These are phyloP conservation scores for Malassezia brasiliensis DNA, from an alignment of 1,284 basidiomycete species.

Conservation along the genomic window DNA sequence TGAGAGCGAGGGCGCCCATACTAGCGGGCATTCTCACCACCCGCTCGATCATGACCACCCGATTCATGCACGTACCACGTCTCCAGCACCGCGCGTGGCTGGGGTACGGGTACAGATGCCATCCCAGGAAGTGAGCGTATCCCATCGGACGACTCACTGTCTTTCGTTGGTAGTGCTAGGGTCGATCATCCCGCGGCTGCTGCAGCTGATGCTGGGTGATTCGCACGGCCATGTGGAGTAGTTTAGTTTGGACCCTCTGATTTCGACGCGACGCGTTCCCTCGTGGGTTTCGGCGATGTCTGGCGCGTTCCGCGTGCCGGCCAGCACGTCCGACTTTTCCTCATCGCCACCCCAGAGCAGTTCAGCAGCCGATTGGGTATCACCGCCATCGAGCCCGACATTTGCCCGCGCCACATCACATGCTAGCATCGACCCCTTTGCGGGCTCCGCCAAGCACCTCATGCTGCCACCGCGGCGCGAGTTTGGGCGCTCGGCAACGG, in stretches of 20 bases:
- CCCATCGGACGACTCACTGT: background rate
- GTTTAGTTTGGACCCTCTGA: background rate
- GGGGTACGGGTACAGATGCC: background rate
- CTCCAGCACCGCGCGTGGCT: background rate
- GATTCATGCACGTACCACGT: slow-evolving; percentile 6
- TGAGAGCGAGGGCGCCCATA: background rate
- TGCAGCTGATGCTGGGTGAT: slow-evolving; percentile 15
- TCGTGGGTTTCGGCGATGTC: background rate
- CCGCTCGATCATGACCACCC: slow-evolving; percentile 18
- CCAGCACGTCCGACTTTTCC: background rate
- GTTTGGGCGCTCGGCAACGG: slow-evolving; percentile 8
- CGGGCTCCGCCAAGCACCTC: slow-evolving; percentile 13
- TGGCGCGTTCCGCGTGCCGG: slow-evolving; percentile 10
- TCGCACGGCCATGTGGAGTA: background rate
- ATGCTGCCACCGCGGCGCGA: background rate
- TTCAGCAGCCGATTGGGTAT: background rate
- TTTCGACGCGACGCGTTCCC: background rate
- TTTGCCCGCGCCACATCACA: background rate
- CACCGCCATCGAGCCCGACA: slow-evolving; percentile 19
- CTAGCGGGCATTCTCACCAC: slow-evolving; percentile 9
- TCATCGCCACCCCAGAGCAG: slow-evolving; percentile 8
- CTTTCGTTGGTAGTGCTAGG: slow-evolving; percentile 10
- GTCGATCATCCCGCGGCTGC: slow-evolving; percentile 9
- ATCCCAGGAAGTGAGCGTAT: background rate
- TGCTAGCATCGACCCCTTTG: slow-evolving; percentile 7